Evolutionary conservation across 805 yeast genomes (phyloP).

Genomic region (Suhomyces sp.): DNA sequence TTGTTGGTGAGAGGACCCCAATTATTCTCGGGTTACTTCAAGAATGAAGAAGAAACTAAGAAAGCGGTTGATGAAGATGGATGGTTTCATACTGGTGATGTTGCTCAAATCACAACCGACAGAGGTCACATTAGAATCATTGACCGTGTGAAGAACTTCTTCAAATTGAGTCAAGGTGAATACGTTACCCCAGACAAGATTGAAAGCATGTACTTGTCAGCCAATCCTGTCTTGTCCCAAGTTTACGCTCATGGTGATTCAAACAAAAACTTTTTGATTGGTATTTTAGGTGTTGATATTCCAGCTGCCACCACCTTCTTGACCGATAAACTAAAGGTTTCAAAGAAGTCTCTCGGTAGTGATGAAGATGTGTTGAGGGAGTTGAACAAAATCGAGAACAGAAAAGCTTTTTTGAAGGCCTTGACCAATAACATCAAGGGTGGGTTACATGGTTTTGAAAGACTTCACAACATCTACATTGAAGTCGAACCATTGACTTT

Average conservation of each 20-base stretch:
- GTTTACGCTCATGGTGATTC: constrained; percentile 25
- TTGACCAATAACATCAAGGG: constrained; percentile 16
- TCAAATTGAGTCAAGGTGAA: constrained; percentile 32
- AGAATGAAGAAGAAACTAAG: constrained; percentile 23
- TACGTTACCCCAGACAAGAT: constrained; percentile 31
- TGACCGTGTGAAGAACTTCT: constrained; percentile 33
- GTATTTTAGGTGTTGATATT: constrained; percentile 23
- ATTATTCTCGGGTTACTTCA: constrained; percentile 22
- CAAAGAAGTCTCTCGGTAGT: constrained; percentile 3
- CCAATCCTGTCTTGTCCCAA: constrained; percentile 19
- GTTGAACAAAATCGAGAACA: constrained; percentile 16
- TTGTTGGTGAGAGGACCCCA: constrained; percentile 26
- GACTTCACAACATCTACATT: constrained; percentile 22
- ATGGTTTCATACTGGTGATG: constrained; percentile 30
- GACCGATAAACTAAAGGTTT: constrained; percentile 11
- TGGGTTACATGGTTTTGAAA: constrained; percentile 22
- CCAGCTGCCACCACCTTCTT: constrained; percentile 14
- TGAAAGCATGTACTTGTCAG: constrained; percentile 23
- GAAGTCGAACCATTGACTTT: constrained; percentile 27
- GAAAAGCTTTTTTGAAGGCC: constrained; percentile 13
- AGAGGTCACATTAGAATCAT: constrained; percentile 23
- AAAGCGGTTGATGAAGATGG: constrained; percentile 20
- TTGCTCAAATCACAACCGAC: constrained; percentile 11
- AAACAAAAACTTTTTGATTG: constrained; percentile 20
- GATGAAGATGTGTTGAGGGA: constrained; percentile 9